Conservation (phyloP, 805 yeast genomes). For the Candida dajiaensis region DNA sequence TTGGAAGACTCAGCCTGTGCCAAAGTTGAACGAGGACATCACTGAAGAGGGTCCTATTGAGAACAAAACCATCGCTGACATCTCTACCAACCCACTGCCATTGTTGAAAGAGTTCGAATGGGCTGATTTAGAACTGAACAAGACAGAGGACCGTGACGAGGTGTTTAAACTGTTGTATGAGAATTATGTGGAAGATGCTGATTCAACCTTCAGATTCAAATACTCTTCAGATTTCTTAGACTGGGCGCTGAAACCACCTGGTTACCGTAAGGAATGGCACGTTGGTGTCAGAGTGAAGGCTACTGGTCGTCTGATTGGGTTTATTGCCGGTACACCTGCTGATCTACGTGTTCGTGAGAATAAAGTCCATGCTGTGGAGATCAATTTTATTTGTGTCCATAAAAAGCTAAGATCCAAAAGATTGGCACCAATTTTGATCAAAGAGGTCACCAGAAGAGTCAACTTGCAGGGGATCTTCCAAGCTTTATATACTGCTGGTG, state of each 20-base stretch:
- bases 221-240: constrained; percentile 76
- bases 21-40: constrained; percentile 62
- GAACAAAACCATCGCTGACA: constrained; percentile 61
- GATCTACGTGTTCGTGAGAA: constrained; percentile 54
- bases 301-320: constrained; percentile 78
- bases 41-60: constrained; percentile 81
- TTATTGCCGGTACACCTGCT: constrained; percentile 87
- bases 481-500: constrained; percentile 92
- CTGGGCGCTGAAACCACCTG: constrained; percentile 95
- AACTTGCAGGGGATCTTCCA: constrained; percentile 86
- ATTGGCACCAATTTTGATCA: constrained; percentile 88
- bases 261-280: constrained; percentile 85
- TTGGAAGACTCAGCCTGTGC: constrained; percentile 98
- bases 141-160: constrained; percentile 58
- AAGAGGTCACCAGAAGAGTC: constrained; percentile 90
- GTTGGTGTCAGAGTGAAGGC: constrained; percentile 85
- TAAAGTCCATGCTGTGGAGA: constrained; percentile 65
- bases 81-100: constrained; percentile 65
- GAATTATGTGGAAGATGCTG: constrained; percentile 92
- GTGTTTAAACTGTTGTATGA: constrained; percentile 76
- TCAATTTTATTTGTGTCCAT: constrained; percentile 91
- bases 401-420: constrained; percentile 91
- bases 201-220: constrained; percentile 86
- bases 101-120: constrained; percentile 77
- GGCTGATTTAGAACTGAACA: constrained; percentile 67